Conservation (phyloP, 805 yeast species). For the Kodamaea nitidulidarum region DNA sequence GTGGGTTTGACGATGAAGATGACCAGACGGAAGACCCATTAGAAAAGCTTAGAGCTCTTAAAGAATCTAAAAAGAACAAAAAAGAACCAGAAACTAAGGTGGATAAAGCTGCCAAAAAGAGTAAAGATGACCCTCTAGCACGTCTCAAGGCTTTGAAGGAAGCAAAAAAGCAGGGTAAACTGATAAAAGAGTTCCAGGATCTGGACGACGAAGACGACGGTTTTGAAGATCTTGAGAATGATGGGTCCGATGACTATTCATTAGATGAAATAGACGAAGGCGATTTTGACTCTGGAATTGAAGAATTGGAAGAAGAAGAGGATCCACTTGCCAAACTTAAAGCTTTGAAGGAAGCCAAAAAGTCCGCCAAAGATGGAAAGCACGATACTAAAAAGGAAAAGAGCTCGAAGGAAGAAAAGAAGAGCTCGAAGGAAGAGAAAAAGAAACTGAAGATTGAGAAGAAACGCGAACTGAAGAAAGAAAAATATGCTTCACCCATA, state of each 20-base stretch:
- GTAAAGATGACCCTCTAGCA: conserved; percentile 22
- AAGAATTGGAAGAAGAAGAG: conserved; percentile 11
- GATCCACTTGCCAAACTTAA: conserved; percentile 27
- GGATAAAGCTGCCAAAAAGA: conserved; percentile 6
- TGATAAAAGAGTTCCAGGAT: conserved; percentile 11
- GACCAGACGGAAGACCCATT: conserved; percentile 19
- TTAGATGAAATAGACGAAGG: conserved; percentile 13
- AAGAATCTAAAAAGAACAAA: conserved; percentile 9
- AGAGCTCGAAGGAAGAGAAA: conserved; percentile 14
- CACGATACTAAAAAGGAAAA: conserved; percentile 2
- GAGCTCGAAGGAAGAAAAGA: conserved; percentile 8
- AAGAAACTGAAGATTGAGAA: conserved; percentile 10
- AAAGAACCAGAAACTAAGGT: conserved; percentile 21
- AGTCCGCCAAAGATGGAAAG: conserved; percentile 7
- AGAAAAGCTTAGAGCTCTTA: conserved; percentile 18
- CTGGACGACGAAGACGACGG: conserved; percentile 13
- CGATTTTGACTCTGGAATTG: conserved; percentile 14
- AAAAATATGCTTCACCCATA: conserved; percentile 2
- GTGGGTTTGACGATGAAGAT: conserved; percentile 9
- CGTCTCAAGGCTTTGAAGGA: conserved; percentile 18
- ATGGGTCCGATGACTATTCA: conserved; percentile 18
- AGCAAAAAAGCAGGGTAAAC: conserved; percentile 2
- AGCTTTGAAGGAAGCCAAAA: conserved; percentile 17
- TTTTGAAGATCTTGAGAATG: conserved; percentile 29
- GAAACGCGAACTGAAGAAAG: conserved; percentile 4